phyloP scores from a whole-genome alignment of 2,329 filamentous ascomycete genomes.

The Paecilomyces sp. region DNA sequence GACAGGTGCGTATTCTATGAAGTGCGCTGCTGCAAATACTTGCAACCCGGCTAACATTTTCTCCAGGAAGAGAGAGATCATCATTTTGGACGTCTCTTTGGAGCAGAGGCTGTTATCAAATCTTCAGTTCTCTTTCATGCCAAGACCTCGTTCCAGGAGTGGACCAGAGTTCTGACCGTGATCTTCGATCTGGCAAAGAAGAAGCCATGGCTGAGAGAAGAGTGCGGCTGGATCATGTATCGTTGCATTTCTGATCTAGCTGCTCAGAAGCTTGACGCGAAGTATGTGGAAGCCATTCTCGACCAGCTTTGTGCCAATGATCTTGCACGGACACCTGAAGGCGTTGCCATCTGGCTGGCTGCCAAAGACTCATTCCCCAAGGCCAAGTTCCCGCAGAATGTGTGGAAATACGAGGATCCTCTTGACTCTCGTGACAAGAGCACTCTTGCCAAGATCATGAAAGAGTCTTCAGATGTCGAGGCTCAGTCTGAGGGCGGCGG shows the following conservation, averaged over 20 bases:
- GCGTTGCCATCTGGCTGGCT: conserved; percentile 79
- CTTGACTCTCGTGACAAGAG: conserved; percentile 61
- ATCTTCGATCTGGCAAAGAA: conserved; percentile 68
- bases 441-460: conserved; percentile 68
- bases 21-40: not conserved
- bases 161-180: conserved; percentile 59
- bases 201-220: conserved; percentile 82
- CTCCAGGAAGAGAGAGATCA: conserved; percentile 79
- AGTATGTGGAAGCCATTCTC: conserved; percentile 56
- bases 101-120: conserved; percentile 76
- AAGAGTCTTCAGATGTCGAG: conserved; percentile 48
- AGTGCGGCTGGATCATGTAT: conserved; percentile 77
- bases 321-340: conserved; percentile 74
- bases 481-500: conserved; percentile 21
- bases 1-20: conserved; percentile 38
- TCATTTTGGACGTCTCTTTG: conserved; percentile 78
- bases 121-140: conserved; percentile 62
- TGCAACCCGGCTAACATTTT: conserved; percentile 22
- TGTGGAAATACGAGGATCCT: conserved; percentile 69
- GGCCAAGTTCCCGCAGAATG: conserved; percentile 57
- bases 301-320: conserved; percentile 56
- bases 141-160: conserved; percentile 44
- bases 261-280: conserved; percentile 26
- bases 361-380: conserved; percentile 58
- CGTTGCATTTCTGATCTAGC: conserved; percentile 57